phyloP scores from a whole-genome alignment of 192 early-diverging fungal species.

The Rhizophagus clarus region DNA sequence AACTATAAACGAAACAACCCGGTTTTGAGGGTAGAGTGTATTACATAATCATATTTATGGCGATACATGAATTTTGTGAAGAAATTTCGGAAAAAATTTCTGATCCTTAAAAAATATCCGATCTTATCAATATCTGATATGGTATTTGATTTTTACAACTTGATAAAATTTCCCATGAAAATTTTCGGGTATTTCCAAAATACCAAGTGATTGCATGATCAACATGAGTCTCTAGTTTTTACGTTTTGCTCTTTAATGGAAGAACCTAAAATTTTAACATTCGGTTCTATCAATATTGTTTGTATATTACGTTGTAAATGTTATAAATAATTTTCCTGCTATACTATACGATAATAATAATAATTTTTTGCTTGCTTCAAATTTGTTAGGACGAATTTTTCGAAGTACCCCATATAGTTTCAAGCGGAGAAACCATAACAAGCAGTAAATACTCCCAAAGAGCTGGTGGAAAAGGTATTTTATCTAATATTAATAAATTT shows the following conservation, averaged over 20 bases:
- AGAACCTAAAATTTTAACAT: slow-evolving; percentile 55
- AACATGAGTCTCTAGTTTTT: no score
- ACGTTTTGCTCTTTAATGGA: background rate
- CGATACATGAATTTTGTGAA: no score
- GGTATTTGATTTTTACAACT: no score
- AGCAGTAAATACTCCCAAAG: background rate
- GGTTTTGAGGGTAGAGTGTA: no score
- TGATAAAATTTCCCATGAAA: no score
- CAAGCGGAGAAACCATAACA: slow-evolving; percentile 48
- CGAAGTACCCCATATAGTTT: slow-evolving; percentile 70
- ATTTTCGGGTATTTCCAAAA: no score
- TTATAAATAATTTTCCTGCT: background rate
- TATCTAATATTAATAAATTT: background rate
- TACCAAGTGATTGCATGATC: no score
- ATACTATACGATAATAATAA: background rate
- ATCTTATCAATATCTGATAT: no score
- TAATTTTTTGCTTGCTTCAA: background rate
- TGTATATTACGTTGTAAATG: background rate
- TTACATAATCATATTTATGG: no score
- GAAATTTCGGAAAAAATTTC: no score
- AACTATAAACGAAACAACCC: background rate
- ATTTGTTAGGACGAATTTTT: slow-evolving; percentile 66
- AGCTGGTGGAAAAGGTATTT: slow-evolving; percentile 16
- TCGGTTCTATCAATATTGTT: slow-evolving; percentile 77
- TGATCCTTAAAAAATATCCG: no score